Evolutionary conservation across 805 yeast genomes (phyloP), one percentile per base, ranked within the genome.

Genomic region (Candida pseudoglaebosa): DNA sequence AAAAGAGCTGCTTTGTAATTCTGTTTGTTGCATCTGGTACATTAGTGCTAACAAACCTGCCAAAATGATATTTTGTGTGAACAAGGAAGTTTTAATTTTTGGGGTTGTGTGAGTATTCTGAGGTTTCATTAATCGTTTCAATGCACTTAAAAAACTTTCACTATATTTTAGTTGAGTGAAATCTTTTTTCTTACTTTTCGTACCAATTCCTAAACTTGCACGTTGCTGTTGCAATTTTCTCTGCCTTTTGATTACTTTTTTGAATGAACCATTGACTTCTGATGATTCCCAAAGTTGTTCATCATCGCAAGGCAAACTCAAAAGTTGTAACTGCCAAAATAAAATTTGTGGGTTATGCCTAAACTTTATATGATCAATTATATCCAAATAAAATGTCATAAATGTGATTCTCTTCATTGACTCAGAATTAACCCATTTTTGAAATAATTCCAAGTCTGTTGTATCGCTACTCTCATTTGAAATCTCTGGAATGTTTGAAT

Each of bases 371-470:
- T 88, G 84, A 62, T 88, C 95, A 2, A 82, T 73, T 2, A 84
- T 80, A 59, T 87, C 96, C 50, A 84, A 68, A 54, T 82, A 83
- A 55, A 87, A 88, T 10, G 95, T 88, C 78, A 84, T 78, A 42
- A 81, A 77, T 1, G 95, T 85, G 1, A 84, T 74, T 41, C 96
- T 62, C 54, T 87, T 87, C 70, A 84, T 68, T 35, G 81, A 75
- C 59, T 87, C 96, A 29, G 79, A 77, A 39, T 84, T 87, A 10
- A 87, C 81, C 95, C 95, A 87, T 68, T 59, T 71, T 50, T 75
- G 78, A 73, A 52, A 80, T 19, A 65, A 50, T 13, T 48, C 62
- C 10, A 39, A 36, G 40, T 67, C 73, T 13, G 56, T 43, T 6
- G 47, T 52, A 28, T 57, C 55, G 15, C 41, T 46, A 8, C 37